Evolutionary conservation across 1,284 basidiomycete species (phyloP), one percentile per base, ranked within the genome.

Genomic region (Apiotrichum brassicae): DNA sequence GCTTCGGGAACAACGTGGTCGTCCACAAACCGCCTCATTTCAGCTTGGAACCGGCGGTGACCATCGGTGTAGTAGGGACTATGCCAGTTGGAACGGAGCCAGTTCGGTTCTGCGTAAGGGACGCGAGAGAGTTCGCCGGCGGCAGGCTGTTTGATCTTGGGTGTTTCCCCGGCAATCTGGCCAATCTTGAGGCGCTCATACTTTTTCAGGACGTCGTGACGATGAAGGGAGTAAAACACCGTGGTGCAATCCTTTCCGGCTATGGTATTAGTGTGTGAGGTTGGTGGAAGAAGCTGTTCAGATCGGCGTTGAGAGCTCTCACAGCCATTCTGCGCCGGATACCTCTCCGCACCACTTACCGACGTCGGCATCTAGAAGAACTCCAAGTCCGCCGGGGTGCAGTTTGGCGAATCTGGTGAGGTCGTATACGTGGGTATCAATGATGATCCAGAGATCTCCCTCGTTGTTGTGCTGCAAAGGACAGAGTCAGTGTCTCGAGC

Each of bases 181-280:
- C 86, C 87, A 46, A 89, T 81, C 55, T 81, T 79, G 11, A 87
- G 76, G 22, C 85, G 81, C 40, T 62, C 68, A 63, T 87, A 90
- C 66, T 85, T 81, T 81, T 58, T 77, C 74, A 93, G 80, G 13
- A 92, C 79, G 61, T 91, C 87, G 51, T 82, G 79, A 30, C 86
- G 78, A 68, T 93, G 89, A 38, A 93, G 79, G 39, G 84, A 82
- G 63, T 83, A 92, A 76, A 92, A 92, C 4, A 80, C 81, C 46
- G 89, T 86, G 1, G 89, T 91, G 5, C 85, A 87, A 65, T 93
- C 88, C 67, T 86, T 78, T 5, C 86, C 87, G 51, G 84, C 85
- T 83, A 13, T 14, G 16, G 13, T 30, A 14, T 9, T 34, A 14
- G 33, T 34, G 12, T 14, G 33, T 16, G 33, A 18, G 12, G 12